Base-by-base conservation (phyloP, 129 eudicot genomes). In the Ambrosia trifida region DNA sequence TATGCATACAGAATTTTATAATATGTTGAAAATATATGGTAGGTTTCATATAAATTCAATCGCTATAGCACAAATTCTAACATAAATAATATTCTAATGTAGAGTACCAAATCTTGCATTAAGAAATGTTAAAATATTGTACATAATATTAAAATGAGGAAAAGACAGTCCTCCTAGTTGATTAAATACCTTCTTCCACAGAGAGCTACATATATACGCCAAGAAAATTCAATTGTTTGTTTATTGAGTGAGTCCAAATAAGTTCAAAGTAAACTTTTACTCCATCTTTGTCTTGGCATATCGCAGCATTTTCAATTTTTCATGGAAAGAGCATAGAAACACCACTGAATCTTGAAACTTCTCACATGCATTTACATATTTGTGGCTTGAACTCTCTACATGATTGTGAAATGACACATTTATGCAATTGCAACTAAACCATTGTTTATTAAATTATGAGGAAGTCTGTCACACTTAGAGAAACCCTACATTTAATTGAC, bases 251-350 rank as follows among this genome's bases (percentile, higher is more conserved):
- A 58, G 80, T 88, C 91, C 84, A 81, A 72, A 76, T 70, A 73
- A 82, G 85, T 83, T 78, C 88, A 88, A 85, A 81, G 76, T 73
- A 72, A 74, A 79, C 80, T 71, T 81, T 88, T 85, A 71, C 41
- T 49, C 60, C 20, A 69, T 69, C 47, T 72, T 86, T 78, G 82
- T 84, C 84, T 49, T 69, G 70, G 35, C 51, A 49, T 24, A 24
- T 69, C 28, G 76, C 81, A 77, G 24, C 70, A 76, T 57, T 59
- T 68, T 58, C 62, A 24, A 38, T 40, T 75, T 76, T 43, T 81
- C 70, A 56, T 75, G 76, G 50, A 69, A 65, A 30, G 20, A 20
- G 40, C 54, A 50, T 33, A 14, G 58, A 78, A 81, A 80, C 76
- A 78, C 68, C 62, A 68, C 76, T 36, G 62, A 60, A 38, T 19